Evolutionary conservation across 139 green algal species (phyloP).

Genomic region (Haematococcus sp.): DNA sequence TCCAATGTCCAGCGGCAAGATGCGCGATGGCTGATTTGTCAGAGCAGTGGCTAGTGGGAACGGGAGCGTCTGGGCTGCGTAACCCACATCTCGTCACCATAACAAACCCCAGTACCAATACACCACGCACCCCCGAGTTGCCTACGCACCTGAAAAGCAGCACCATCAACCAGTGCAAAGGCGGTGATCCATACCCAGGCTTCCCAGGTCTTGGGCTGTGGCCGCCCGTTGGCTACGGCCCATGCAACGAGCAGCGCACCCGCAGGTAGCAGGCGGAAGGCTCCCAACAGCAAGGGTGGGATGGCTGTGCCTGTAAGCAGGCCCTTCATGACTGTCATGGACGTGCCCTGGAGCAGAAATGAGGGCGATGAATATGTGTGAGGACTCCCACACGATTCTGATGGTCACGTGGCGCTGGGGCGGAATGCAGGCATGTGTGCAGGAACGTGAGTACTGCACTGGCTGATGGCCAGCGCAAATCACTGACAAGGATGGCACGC

Average conservation of each 20-base stretch:
- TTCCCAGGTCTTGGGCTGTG: slow-evolving; percentile 49
- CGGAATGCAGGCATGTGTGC: too few relatives aligned
- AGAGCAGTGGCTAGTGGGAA: not conserved
- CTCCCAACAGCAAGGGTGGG: slow-evolving; percentile 82
- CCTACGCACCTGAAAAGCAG: slow-evolving; percentile 91
- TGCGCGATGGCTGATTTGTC: not conserved
- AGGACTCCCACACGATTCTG: too few relatives aligned
- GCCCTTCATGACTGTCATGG: slow-evolving; percentile 18
- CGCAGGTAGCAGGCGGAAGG: slow-evolving; percentile 86
- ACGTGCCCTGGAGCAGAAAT: slow-evolving; percentile 5
- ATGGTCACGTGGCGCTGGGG: too few relatives aligned
- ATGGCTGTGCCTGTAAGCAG: not conserved
- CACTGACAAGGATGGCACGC: too few relatives aligned
- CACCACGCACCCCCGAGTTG: too few relatives aligned
- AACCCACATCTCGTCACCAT: too few relatives aligned
- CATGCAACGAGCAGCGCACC: slow-evolving; percentile 81
- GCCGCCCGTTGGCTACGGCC: slow-evolving; percentile 60
- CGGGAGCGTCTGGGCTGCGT: too few relatives aligned
- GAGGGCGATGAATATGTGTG: too few relatives aligned
- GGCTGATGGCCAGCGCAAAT: too few relatives aligned
- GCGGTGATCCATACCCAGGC: slow-evolving; percentile 83
- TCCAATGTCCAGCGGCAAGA: not conserved
- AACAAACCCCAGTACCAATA: too few relatives aligned
- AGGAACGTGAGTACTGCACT: too few relatives aligned
- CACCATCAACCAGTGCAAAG: slow-evolving; percentile 91